These are phyloP conservation scores for Saturnispora mendoncae DNA, from an alignment of 805 yeast genomes.

Conservation along the genomic window DNA sequence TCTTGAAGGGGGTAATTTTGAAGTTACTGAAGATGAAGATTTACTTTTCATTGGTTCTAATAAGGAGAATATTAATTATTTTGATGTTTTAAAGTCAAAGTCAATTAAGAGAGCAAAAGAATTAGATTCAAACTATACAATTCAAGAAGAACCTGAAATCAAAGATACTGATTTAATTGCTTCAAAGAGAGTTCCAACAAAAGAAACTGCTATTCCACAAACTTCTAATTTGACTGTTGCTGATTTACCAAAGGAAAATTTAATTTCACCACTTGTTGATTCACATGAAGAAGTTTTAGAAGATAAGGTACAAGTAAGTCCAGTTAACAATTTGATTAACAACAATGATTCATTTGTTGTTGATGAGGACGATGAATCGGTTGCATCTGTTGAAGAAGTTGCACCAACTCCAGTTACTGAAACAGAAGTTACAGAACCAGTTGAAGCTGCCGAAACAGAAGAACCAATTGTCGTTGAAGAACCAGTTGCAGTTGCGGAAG, in stretches of 20 bases:
- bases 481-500: neutral
- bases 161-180: constrained; percentile 13
- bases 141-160: constrained; percentile 8
- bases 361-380: constrained; percentile 22
- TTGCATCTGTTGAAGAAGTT: constrained; percentile 15
- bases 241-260: constrained; percentile 26
- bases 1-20: constrained; percentile 75
- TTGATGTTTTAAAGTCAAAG: constrained; percentile 61
- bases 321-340: constrained; percentile 13
- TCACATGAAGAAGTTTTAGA: neutral
- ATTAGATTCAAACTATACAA: constrained; percentile 10
- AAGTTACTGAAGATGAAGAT: constrained; percentile 57
- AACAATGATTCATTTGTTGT: constrained; percentile 24
- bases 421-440: constrained; percentile 7
- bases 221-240: neutral
- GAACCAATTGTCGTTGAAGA: neutral
- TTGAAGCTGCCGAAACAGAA: neutral
- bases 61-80: constrained; percentile 45
- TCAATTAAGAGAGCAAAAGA: constrained; percentile 32
- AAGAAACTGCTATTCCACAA: neutral
- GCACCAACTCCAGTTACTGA: constrained; percentile 10
- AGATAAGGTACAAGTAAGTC: constrained; percentile 5
- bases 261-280: constrained; percentile 24
- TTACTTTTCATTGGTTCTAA: constrained; percentile 28
- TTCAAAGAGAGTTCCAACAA: constrained; percentile 5